These are phyloP conservation scores for Leishmania martiniquensis DNA, from an alignment of 208 protist genomes.

Conservation along the genomic window DNA sequence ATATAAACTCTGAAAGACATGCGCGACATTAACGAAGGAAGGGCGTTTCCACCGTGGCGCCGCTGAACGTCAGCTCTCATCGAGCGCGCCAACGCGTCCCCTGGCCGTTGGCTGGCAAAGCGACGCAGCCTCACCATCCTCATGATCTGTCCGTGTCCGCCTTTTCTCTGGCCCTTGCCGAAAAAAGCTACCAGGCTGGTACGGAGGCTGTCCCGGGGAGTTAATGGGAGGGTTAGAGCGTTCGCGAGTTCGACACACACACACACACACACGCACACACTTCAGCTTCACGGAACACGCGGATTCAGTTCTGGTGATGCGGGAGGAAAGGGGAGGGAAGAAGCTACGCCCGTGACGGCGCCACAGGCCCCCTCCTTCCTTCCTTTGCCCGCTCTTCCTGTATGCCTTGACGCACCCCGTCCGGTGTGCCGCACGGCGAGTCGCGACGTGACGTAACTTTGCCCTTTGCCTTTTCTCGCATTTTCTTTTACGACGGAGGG, in stretches of 20 bases:
- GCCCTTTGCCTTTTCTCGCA: too few species aligned
- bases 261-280: too few species aligned
- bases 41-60: not conserved
- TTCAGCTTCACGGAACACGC: too few species aligned
- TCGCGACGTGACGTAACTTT: too few species aligned
- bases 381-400: not conserved
- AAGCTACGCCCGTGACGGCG: not conserved
- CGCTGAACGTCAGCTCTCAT: not conserved
- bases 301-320: too few species aligned
- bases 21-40: not conserved
- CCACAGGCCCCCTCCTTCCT: not conserved
- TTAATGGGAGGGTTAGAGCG: too few species aligned
- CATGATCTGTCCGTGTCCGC: too few species aligned
- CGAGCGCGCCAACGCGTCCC: not conserved
- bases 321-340: too few species aligned
- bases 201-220: not conserved
- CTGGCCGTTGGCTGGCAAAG: too few species aligned
- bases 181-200: not conserved
- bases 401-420: not conserved
- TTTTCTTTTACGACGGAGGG: too few species aligned
- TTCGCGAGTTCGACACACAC: too few species aligned
- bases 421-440: not conserved
- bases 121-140: too few species aligned
- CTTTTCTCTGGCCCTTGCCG: not conserved
- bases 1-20: not conserved